Conservation (phyloP, 2,329 filamentous ascomycete species). For the Pseudogymnoascus destructans region DNA sequence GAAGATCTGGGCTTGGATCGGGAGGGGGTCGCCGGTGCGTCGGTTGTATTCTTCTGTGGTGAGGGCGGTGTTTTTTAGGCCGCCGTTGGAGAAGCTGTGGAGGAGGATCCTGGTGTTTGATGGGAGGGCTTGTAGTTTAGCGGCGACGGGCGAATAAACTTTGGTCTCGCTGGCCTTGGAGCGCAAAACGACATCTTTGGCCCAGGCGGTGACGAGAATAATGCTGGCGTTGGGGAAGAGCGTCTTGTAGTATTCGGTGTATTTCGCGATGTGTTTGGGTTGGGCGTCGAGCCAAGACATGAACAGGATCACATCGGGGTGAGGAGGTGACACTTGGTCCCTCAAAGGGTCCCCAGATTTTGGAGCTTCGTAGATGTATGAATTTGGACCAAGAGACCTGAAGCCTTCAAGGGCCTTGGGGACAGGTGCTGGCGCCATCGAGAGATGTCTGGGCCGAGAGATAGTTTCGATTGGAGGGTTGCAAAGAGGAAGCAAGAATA, state of each 20-base stretch:
- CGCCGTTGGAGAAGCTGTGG: conserved; percentile 39
- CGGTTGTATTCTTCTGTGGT: conserved; percentile 28
- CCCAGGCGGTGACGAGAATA: conserved; percentile 36
- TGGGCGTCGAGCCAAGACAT: conserved; percentile 36
- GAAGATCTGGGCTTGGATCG: conserved; percentile 29
- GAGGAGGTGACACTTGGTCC: conserved; percentile 7
- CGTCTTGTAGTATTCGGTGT: conserved; percentile 31
- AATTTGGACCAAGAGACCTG: conserved; percentile 26
- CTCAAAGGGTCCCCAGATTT: conserved; percentile 8
- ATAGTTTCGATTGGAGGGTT: neutral
- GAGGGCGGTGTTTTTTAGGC: conserved; percentile 28
- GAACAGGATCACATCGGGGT: conserved; percentile 31
- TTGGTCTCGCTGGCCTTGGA: conserved; percentile 27
- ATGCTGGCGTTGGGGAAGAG: conserved; percentile 34
- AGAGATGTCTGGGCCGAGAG: neutral
- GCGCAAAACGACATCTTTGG: conserved; percentile 33
- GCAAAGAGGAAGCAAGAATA: neutral
- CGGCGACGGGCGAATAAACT: conserved; percentile 29
- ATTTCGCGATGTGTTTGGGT: conserved; percentile 33
- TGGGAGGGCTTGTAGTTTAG: conserved; percentile 23
- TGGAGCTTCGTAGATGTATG: conserved; percentile 29
- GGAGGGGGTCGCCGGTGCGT: conserved; percentile 27
- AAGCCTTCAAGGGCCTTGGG: conserved; percentile 22
- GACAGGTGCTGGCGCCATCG: neutral
- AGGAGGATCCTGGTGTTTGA: conserved; percentile 25